Evolutionary conservation across 805 yeast species (phyloP).

Genomic region (Wickerhamiella australiensis): DNA sequence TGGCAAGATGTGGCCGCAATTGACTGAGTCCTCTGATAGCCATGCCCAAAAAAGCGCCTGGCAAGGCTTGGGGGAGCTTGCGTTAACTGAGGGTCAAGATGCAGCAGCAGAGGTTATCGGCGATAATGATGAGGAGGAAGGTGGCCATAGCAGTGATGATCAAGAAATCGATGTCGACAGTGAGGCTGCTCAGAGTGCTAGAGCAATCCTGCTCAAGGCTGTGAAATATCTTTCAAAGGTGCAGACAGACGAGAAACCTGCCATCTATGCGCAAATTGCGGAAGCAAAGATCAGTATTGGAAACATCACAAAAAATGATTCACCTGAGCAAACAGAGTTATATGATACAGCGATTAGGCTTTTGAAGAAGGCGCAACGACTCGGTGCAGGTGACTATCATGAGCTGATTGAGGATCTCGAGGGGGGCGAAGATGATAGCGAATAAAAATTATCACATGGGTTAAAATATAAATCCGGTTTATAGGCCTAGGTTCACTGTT

Average conservation of each 20-base stretch:
- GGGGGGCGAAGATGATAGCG: conserved; percentile 11
- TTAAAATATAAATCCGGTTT: no score
- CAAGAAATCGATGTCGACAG: conserved; percentile 18
- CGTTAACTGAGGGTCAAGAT: conserved; percentile 22
- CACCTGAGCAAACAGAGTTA: conserved; percentile 51
- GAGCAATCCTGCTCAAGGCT: conserved; percentile 38
- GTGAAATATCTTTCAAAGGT: conserved; percentile 45
- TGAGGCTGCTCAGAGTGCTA: conserved; percentile 21
- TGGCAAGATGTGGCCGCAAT: not conserved
- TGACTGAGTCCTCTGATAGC: conserved; percentile 1
- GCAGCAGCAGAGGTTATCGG: conserved; percentile 17
- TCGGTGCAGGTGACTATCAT: conserved; percentile 29
- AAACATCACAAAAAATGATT: conserved; percentile 53
- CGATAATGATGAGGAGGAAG: conserved; percentile 21
- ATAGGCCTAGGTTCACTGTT: not conserved
- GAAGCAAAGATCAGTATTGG: conserved; percentile 77
- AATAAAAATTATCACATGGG: no score
- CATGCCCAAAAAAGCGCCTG: conserved; percentile 19
- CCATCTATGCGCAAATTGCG: conserved; percentile 70
- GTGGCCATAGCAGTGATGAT: conserved; percentile 13
- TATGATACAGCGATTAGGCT: conserved; percentile 60
- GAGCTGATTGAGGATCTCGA: conserved; percentile 30
- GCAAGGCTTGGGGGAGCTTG: conserved; percentile 26
- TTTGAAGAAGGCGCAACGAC: conserved; percentile 45
- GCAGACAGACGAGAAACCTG: conserved; percentile 61